Evolutionary conservation across 2,329 filamentous ascomycete genomes (phyloP).

Genomic region (Diaporthe sp.): DNA sequence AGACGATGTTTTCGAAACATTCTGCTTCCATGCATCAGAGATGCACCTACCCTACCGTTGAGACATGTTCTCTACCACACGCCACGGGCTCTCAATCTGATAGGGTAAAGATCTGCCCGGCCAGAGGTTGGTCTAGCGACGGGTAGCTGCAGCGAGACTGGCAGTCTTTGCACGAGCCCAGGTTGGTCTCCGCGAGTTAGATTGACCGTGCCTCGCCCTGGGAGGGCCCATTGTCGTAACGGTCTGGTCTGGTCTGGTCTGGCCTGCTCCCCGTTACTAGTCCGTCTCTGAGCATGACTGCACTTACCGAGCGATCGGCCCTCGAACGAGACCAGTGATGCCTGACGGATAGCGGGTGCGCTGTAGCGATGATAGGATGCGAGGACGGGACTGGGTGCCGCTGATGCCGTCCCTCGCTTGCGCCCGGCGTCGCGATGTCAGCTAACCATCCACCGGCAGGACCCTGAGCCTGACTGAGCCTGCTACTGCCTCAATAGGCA

Average conservation of each 20-base stretch:
- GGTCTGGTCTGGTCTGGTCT: conserved; percentile 35
- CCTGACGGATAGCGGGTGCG: conserved; percentile 29
- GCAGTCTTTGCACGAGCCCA: conserved; percentile 50
- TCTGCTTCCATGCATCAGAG: conserved; percentile 56
- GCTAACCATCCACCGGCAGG: conserved; percentile 29
- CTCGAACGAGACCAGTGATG: conserved; percentile 27
- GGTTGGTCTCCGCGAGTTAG: conserved; percentile 49
- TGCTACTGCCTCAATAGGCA: neutral
- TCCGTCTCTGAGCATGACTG: conserved; percentile 26
- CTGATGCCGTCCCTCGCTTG: conserved; percentile 29
- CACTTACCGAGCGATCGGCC: conserved; percentile 12
- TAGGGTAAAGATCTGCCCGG: conserved; percentile 54
- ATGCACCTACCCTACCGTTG: conserved; percentile 64
- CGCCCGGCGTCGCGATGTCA: conserved; percentile 20
- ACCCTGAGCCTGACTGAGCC: neutral
- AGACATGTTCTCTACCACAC: conserved; percentile 58
- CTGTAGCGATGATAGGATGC: conserved; percentile 15
- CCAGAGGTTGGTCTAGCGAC: conserved; percentile 50
- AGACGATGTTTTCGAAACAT: conserved; percentile 38
- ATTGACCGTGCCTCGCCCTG: conserved; percentile 46
- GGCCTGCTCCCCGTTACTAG: conserved; percentile 34
- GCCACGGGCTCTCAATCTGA: conserved; percentile 60
- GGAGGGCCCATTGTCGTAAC: conserved; percentile 44
- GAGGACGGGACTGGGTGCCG: conserved; percentile 17
- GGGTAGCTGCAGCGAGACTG: conserved; percentile 55